A percentile compares a stretch with the other conserved stretches of the same genome.
These are phyloP conservation scores for Kappamyces sp. DNA, from an alignment of 192 early-diverging fungal genomes.

Conservation along the genomic window DNA sequence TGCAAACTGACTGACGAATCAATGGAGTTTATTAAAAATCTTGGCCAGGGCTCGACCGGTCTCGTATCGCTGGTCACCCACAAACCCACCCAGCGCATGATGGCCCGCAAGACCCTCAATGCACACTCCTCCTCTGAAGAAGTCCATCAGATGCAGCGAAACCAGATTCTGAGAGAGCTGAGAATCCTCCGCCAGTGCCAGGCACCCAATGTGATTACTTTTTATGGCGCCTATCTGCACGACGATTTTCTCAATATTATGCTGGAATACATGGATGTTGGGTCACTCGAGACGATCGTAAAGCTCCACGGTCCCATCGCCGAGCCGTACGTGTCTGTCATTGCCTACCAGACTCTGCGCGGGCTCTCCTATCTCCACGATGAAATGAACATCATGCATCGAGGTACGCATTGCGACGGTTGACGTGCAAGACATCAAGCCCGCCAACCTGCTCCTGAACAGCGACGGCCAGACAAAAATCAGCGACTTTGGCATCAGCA, in stretches of 20 bases:
- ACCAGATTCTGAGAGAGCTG: constrained; percentile 93
- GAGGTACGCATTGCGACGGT: constrained; percentile 34
- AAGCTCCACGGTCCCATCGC: constrained; percentile 61
- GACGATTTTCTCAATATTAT: constrained; percentile 74
- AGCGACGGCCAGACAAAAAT: constrained; percentile 75
- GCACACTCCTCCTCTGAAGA: constrained; percentile 28
- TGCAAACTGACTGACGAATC: no score
- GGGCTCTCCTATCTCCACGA: constrained; percentile 59
- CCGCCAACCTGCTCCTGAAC: constrained; percentile 82
- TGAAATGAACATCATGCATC: constrained; percentile 70
- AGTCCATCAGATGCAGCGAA: constrained; percentile 75
- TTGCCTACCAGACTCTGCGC: not conserved
- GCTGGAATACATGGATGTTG: constrained; percentile 85
- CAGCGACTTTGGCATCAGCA: constrained; percentile 85
- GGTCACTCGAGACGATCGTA: constrained; percentile 76
- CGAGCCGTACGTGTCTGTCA: not conserved
- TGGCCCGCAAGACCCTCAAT: constrained; percentile 67
- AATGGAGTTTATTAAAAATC: no score
- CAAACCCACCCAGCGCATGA: constrained; percentile 55
- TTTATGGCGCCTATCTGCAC: constrained; percentile 94
- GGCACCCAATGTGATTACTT: constrained; percentile 89
- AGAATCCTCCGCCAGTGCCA: constrained; percentile 84
- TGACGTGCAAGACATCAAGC: constrained; percentile 70
- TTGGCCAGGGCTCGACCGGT: constrained; percentile 75
- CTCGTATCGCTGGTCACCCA: constrained; percentile 75